Conservation (phyloP, 208 protist species). For the Crithidia thermophila region DNA sequence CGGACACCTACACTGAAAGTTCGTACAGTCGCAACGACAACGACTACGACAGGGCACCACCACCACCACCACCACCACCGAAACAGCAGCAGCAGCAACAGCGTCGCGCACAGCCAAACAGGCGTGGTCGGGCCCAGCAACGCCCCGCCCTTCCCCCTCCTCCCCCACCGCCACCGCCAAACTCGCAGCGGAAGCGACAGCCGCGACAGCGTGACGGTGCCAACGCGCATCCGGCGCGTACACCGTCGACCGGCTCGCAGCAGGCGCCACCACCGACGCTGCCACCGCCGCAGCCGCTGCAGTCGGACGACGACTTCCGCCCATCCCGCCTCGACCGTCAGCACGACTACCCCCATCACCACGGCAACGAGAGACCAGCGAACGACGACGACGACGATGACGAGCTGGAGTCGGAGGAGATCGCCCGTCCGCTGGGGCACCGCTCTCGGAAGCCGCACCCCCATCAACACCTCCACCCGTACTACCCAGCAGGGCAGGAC, state of each 20-base stretch:
- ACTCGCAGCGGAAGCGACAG: background rate
- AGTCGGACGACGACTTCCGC: background rate
- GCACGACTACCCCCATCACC: background rate
- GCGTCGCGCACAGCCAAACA: background rate
- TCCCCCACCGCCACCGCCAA: background rate
- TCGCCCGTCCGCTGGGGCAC: no score
- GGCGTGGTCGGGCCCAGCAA: background rate
- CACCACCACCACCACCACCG: background rate
- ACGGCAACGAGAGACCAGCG: no score
- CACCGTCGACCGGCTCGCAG: background rate
- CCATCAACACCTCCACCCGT: no score
- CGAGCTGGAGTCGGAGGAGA: no score
- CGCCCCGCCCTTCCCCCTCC: background rate
- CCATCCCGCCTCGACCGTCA: background rate
- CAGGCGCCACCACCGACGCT: conserved; percentile 19
- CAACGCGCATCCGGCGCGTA: background rate
- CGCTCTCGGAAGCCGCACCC: no score
- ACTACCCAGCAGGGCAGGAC: background rate
- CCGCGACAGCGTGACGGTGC: background rate
- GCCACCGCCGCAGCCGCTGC: conserved; percentile 10
- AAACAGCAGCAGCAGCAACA: background rate
- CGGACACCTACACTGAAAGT: background rate
- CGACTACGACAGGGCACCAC: background rate
- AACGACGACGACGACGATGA: background rate
- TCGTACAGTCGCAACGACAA: conserved; percentile 1